Evolutionary conservation across 2,329 filamentous ascomycete genomes (phyloP).

Genomic region (Xylariaceae sp.): DNA sequence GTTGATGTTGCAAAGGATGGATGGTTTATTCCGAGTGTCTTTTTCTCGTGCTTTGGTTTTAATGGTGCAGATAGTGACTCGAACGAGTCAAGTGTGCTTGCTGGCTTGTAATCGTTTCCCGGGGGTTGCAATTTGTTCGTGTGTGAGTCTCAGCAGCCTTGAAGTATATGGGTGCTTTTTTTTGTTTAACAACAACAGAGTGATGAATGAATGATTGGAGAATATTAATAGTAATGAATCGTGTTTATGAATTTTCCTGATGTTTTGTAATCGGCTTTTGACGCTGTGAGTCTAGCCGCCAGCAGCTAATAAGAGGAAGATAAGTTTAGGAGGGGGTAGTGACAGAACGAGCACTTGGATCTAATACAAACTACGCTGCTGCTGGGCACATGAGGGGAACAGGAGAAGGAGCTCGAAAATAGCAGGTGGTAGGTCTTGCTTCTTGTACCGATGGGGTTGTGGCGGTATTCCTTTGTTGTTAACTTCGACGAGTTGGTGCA

Average conservation of each 20-base stretch:
- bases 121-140: background rate
- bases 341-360: conserved; percentile 24
- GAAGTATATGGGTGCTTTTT: too few relatives aligned
- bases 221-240: background rate
- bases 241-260: background rate
- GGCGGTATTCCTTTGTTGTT: conserved; percentile 20
- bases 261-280: conserved; percentile 15
- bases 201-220: too few relatives aligned
- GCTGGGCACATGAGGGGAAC: conserved; percentile 14
- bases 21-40: background rate
- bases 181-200: too few relatives aligned
- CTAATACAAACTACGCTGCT: conserved; percentile 22
- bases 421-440: conserved; percentile 16
- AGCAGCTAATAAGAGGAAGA: conserved; percentile 20
- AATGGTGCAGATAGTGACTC: background rate
- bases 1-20: background rate
- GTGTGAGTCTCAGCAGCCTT: background rate
- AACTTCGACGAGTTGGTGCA: conserved; percentile 16
- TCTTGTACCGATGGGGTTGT: conserved; percentile 25
- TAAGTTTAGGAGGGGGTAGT: conserved; percentile 2
- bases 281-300: conserved; percentile 23
- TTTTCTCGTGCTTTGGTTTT: background rate
- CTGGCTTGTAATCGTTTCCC: background rate
- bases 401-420: conserved; percentile 14
- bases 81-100: background rate